These are phyloP conservation scores for Trichosporon faecale DNA, from an alignment of 1,284 basidiomycete genomes.

Conservation along the genomic window DNA sequence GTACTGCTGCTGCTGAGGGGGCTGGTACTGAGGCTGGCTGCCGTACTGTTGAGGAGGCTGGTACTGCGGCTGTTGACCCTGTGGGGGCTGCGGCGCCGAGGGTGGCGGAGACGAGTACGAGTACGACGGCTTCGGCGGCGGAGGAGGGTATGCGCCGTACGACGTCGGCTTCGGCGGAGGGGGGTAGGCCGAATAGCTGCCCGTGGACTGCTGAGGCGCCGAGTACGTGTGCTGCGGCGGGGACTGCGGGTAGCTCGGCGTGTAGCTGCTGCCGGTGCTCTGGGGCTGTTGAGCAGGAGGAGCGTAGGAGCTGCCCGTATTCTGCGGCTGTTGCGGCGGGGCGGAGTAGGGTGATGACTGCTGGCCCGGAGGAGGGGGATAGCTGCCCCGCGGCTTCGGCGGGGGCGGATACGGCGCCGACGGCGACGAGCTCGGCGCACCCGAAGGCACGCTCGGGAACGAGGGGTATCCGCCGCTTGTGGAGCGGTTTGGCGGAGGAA, in stretches of 20 bases:
- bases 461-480: conserved; percentile 38
- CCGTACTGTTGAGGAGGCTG: background rate
- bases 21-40: background rate
- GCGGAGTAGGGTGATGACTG: conserved; percentile 5
- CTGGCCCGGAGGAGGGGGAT: conserved; percentile 17
- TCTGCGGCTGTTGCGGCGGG: conserved; percentile 11
- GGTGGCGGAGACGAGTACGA: background rate
- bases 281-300: background rate
- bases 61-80: background rate
- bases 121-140: conserved; percentile 15
- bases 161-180: conserved; percentile 11
- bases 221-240: conserved; percentile 10
- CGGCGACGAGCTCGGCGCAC: conserved; percentile 20
- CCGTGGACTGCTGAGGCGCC: background rate
- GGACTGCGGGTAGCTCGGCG: conserved; percentile 14
- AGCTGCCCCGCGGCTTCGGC: conserved; percentile 16
- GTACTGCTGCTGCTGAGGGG: background rate
- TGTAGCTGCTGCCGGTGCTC: conserved; percentile 6
- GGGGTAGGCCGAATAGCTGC: conserved; percentile 17
- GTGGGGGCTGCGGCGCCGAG: background rate
- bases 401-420: conserved; percentile 25
- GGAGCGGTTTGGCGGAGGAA: conserved; percentile 25
- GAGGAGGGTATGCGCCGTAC: conserved; percentile 5
- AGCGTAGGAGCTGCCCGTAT: background rate
- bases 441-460: conserved; percentile 53